These are phyloP conservation scores for Tetramitus jugosus DNA, from an alignment of 208 protist genomes.

Conservation along the genomic window DNA sequence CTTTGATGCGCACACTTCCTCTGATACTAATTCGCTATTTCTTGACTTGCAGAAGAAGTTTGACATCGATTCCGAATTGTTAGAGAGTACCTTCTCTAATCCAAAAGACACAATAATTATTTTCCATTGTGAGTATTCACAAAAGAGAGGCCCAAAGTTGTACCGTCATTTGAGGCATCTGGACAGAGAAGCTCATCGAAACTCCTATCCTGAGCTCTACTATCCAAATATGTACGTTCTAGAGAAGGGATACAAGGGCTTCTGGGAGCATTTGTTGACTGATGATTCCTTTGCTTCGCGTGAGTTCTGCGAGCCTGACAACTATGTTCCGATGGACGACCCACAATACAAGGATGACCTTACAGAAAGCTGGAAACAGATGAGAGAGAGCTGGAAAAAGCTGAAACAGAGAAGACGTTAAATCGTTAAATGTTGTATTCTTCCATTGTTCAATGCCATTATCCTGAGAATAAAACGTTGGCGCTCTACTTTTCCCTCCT, in stretches of 20 bases:
- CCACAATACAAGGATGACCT: neutral
- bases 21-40: too few relatives aligned
- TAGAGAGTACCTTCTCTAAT: too few relatives aligned
- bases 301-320: neutral
- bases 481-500: too few relatives aligned
- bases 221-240: conserved; percentile 43
- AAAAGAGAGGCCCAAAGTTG: conserved; percentile 36
- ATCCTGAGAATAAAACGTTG: too few relatives aligned
- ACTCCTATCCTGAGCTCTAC: conserved; percentile 32
- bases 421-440: too few relatives aligned
- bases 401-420: neutral
- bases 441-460: too few relatives aligned
- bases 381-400: neutral
- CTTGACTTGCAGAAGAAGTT: neutral
- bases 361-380: neutral
- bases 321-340: conserved; percentile 11
- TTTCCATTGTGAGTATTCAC: conserved; percentile 50
- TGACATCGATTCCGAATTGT: too few relatives aligned
- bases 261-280: too few relatives aligned
- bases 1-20: neutral
- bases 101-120: conserved; percentile 26
- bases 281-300: neutral
- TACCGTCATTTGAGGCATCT: conserved; percentile 22
- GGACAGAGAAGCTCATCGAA: conserved; percentile 22
- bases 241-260: conserved; percentile 42